Conservation (phyloP, 495 filamentous ascomycete species). For the Aspergillus nanangensis region DNA sequence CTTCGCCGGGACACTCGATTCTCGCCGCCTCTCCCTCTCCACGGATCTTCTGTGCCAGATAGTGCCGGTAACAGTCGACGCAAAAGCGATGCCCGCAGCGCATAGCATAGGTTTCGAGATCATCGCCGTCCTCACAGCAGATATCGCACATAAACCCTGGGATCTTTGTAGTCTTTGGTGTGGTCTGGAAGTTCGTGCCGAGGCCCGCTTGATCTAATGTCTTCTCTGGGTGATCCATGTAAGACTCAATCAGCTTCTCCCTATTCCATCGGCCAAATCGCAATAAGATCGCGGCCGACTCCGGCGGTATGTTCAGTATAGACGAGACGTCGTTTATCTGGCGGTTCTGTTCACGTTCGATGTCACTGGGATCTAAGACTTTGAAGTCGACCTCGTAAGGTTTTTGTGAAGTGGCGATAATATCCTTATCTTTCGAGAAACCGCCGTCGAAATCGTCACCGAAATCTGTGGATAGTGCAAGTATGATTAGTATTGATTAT, state of each 20-base stretch:
- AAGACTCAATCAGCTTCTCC: conserved; percentile 86
- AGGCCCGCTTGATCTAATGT: conserved; percentile 85
- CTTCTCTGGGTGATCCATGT: conserved; percentile 78
- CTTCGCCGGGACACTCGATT: conserved; percentile 87
- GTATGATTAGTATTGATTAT: conserved; percentile 1
- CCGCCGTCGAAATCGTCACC: conserved; percentile 74
- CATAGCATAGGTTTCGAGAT: conserved; percentile 87
- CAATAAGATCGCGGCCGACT: conserved; percentile 83
- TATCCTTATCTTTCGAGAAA: conserved; percentile 73
- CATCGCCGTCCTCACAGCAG: conserved; percentile 83
- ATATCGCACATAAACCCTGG: conserved; percentile 87
- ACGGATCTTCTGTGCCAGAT: conserved; percentile 84
- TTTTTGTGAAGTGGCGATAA: conserved; percentile 60
- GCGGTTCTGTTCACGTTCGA: conserved; percentile 74
- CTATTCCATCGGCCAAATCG: conserved; percentile 92
- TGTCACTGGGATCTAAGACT: conserved; percentile 72
- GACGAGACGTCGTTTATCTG: conserved; percentile 84
- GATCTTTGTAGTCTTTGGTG: conserved; percentile 63
- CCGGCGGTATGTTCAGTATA: conserved; percentile 80
- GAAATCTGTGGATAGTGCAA: conserved; percentile 50
- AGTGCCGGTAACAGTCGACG: conserved; percentile 86
- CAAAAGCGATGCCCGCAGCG: conserved; percentile 96
- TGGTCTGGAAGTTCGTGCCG: conserved; percentile 55
- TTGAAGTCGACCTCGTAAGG: conserved; percentile 82
- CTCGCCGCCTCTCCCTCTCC: conserved; percentile 92